These are phyloP conservation scores for Colletotrichum spinosum DNA, from an alignment of 2,329 filamentous ascomycete species.

Conservation along the genomic window DNA sequence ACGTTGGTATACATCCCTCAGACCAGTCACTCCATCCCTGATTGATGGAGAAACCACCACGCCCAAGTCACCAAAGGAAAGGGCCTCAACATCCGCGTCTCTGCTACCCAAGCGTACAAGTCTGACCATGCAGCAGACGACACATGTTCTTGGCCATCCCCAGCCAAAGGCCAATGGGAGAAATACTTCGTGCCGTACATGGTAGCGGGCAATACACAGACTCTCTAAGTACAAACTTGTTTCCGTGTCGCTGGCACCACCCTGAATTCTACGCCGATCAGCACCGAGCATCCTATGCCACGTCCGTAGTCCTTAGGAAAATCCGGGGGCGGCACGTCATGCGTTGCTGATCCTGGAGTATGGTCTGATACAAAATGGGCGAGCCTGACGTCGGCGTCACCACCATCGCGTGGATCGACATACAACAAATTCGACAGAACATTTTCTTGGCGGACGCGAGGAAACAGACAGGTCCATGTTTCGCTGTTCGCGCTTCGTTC, in stretches of 20 bases:
- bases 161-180: not conserved
- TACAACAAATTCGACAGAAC: not conserved
- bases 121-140: constrained; percentile 1
- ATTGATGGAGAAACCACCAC: constrained; percentile 27
- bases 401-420: not conserved
- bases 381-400: constrained; percentile 13
- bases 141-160: not conserved
- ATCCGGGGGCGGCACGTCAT: constrained; percentile 30
- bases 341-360: constrained; percentile 19
- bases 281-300: constrained; percentile 14
- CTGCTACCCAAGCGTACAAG: not conserved
- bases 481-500: not conserved
- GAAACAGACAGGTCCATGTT: not conserved
- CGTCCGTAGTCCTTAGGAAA: constrained; percentile 19
- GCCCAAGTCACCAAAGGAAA: not conserved
- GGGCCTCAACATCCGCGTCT: not conserved
- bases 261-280: not conserved
- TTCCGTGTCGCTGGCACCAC: constrained; percentile 9
- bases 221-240: not conserved
- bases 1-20: not conserved
- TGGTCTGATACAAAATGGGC: not conserved
- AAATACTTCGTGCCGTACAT: not conserved
- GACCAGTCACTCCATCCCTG: not conserved
- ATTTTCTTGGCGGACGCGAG: not conserved
- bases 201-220: not conserved